These are phyloP conservation scores for Trichocladium uniseriatum DNA, from an alignment of 495 filamentous ascomycete species.

Conservation along the genomic window DNA sequence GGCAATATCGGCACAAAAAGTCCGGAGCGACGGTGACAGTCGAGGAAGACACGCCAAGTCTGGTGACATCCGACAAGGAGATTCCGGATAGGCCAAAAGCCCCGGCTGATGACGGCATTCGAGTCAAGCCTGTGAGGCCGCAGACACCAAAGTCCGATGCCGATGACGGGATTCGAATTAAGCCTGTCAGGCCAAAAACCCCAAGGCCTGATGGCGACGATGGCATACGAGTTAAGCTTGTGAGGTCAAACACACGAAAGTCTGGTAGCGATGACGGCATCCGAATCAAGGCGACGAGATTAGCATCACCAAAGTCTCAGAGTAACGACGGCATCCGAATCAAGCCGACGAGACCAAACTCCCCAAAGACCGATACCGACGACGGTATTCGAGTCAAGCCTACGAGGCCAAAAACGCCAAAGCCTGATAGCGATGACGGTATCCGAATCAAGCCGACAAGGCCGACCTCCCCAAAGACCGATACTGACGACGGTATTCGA, in stretches of 20 bases:
- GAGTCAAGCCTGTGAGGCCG: slow-evolving; percentile 22
- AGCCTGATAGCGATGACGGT: too few species aligned
- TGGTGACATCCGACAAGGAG: slow-evolving; percentile 5
- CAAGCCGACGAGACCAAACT: too few species aligned
- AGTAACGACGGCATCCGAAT: slow-evolving; percentile 32
- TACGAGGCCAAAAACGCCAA: too few species aligned
- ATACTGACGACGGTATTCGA: too few species aligned
- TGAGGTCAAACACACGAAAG: slow-evolving; percentile 17
- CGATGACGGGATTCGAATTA: neutral
- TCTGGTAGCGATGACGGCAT: slow-evolving; percentile 25
- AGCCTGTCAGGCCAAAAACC: too few species aligned
- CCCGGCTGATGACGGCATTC: slow-evolving; percentile 29
- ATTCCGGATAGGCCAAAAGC: slow-evolving; percentile 13
- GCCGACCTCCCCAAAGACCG: too few species aligned
- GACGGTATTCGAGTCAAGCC: too few species aligned
- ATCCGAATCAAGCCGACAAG: too few species aligned
- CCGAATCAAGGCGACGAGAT: slow-evolving; percentile 21
- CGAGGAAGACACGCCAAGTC: slow-evolving; percentile 21
- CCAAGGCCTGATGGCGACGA: slow-evolving; percentile 20
- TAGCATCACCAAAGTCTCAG: slow-evolving; percentile 11
- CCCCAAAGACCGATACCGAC: too few species aligned
- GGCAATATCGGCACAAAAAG: slow-evolving; percentile 20
- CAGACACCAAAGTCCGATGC: slow-evolving; percentile 10
- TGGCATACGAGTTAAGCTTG: slow-evolving; percentile 21
- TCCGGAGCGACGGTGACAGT: slow-evolving; percentile 24